Evolutionary conservation across 2,329 filamentous ascomycete species (phyloP).

Genomic region (Cryphonectria carpinicola): DNA sequence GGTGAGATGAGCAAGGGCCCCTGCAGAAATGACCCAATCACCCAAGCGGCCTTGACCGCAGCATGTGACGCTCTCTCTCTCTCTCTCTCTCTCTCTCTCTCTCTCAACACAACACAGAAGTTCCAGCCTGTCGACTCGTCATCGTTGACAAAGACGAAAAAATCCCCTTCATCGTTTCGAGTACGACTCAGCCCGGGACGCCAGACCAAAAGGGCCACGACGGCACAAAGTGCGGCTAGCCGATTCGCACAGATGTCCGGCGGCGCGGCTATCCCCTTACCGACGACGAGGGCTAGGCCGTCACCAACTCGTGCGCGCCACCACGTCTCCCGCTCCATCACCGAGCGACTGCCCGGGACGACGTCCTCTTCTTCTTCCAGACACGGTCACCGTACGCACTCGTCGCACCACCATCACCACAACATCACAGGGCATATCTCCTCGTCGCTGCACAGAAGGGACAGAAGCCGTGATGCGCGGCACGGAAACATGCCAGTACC

Average conservation of each 20-base stretch:
- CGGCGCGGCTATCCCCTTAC: slow-evolving; percentile 17
- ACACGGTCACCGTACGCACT: slow-evolving; percentile 40
- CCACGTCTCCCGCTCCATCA: slow-evolving; percentile 60
- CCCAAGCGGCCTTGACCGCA: not conserved
- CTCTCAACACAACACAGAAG: not conserved
- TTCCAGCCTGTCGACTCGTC: not conserved
- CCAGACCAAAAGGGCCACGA: not conserved
- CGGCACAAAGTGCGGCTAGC: slow-evolving; percentile 2
- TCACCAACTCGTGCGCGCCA: slow-evolving; percentile 49
- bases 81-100: too few relatives aligned
- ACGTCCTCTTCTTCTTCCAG: slow-evolving; percentile 34
- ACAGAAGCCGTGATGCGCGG: slow-evolving; percentile 38
- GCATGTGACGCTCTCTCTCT: slow-evolving; percentile 2
- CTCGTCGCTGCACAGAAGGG: slow-evolving; percentile 40
- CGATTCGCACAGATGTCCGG: slow-evolving; percentile 23
- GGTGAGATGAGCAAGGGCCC: slow-evolving; percentile 12
- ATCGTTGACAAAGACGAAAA: not conserved
- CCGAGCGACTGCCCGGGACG: slow-evolving; percentile 53
- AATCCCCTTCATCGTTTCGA: not conserved
- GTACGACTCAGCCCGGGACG: not conserved
- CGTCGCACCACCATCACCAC: slow-evolving; percentile 34
- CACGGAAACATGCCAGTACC: slow-evolving; percentile 36
- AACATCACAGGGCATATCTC: slow-evolving; percentile 36
- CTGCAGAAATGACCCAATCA: slow-evolving; percentile 9
- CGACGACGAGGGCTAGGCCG: slow-evolving; percentile 32